Percentiles rank a stretch among this genome's conserved stretches.
phyloP scores from a whole-genome alignment of 2,329 filamentous ascomycete species.

The Zymoseptoria brevis region DNA sequence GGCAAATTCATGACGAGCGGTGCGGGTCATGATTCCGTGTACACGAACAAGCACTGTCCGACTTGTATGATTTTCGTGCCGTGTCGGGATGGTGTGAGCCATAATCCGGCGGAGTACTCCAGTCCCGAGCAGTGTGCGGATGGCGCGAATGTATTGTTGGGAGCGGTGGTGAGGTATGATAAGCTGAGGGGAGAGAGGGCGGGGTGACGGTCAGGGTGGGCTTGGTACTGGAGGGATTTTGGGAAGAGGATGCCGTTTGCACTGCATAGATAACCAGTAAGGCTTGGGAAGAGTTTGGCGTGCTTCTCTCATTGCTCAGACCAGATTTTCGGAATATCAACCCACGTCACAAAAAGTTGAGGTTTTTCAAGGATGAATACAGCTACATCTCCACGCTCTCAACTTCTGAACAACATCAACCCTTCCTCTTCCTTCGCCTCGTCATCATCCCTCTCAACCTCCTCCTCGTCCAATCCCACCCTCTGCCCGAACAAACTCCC shows the following conservation, averaged over 20 bases:
- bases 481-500: constrained; percentile 43
- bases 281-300: not conserved
- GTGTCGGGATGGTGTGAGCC: constrained; percentile 40
- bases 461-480: constrained; percentile 38
- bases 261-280: not conserved
- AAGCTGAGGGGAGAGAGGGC: constrained; percentile 32
- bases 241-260: not conserved
- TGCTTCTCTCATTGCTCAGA: not conserved
- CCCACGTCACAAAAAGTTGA: not conserved
- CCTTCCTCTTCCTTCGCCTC: constrained; percentile 21
- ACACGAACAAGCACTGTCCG: constrained; percentile 37
- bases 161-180: constrained; percentile 45
- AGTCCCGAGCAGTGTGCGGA: constrained; percentile 40
- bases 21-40: constrained; percentile 54
- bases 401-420: constrained; percentile 27
- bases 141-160: constrained; percentile 43
- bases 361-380: not conserved
- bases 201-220: not conserved
- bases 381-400: not conserved
- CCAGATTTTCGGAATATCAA: not conserved
- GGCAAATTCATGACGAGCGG: constrained; percentile 51
- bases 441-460: constrained; percentile 25
- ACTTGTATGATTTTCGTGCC: constrained; percentile 44
- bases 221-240: not conserved
- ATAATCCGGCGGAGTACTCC: constrained; percentile 41